These are phyloP conservation scores for Mallotus repandus DNA, from an alignment of 441 rosid genomes.

Conservation along the genomic window DNA sequence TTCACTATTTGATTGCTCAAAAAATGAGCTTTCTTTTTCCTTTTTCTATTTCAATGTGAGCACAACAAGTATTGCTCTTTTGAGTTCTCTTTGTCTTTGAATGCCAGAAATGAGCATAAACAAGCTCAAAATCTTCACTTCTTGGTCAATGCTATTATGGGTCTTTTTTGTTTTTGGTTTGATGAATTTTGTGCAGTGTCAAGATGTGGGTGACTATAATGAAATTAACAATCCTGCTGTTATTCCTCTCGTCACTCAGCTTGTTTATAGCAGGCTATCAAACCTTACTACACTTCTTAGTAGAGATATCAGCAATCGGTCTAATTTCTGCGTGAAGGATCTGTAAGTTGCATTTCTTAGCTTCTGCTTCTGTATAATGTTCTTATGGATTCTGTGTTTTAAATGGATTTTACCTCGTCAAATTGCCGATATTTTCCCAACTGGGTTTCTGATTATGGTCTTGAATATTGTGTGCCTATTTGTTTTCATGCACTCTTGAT, in stretches of 20 bases:
- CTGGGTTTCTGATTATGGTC: neutral
- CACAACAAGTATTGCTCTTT: neutral
- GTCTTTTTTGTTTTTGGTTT: conserved; percentile 42
- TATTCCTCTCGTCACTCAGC: conserved; percentile 49
- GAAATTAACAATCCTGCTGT: conserved; percentile 50
- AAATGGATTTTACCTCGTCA: neutral
- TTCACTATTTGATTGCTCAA: neutral
- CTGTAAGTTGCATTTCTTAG: conserved; percentile 43
- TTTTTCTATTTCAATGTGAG: too few relatives aligned
- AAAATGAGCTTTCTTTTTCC: neutral
- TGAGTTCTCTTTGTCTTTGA: neutral
- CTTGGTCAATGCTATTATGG: conserved; percentile 38
- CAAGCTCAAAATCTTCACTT: conserved; percentile 30
- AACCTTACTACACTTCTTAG: conserved; percentile 57
- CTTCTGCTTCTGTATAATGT: conserved; percentile 3
- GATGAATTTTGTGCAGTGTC: conserved; percentile 39
- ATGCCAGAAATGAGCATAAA: conserved; percentile 34
- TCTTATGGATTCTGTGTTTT: conserved; percentile 13
- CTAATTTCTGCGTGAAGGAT: conserved; percentile 74
- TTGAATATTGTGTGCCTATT: neutral
- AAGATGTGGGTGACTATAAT: conserved; percentile 48
- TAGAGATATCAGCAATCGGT: conserved; percentile 44
- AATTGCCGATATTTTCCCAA: neutral
- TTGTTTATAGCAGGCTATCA: conserved; percentile 49
- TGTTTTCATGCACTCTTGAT: neutral